Evolutionary conservation across 2,329 filamentous ascomycete genomes (phyloP).

Genomic region (Aspergillus quadricinctus): DNA sequence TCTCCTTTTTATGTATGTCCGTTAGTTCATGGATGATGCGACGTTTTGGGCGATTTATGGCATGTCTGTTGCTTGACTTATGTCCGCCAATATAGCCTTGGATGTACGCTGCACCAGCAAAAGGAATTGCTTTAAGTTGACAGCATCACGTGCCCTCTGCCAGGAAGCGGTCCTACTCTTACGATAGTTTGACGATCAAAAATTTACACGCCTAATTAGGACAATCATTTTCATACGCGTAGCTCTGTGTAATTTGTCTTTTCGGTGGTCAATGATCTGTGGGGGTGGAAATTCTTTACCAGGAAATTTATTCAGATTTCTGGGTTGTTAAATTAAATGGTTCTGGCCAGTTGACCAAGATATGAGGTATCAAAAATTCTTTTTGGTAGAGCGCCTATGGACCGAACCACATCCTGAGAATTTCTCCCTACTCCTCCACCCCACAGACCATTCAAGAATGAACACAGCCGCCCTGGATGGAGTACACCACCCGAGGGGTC

Average conservation of each 20-base stretch:
- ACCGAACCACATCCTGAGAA: background rate
- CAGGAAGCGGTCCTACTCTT: slow-evolving; percentile 30
- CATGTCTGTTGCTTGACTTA: slow-evolving; percentile 19
- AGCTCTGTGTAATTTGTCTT: background rate
- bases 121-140: slow-evolving; percentile 32
- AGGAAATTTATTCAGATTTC: background rate
- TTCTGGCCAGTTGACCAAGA: background rate
- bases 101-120: slow-evolving; percentile 31
- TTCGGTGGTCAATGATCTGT: background rate
- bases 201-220: background rate
- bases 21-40: slow-evolving; percentile 24
- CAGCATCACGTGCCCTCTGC: slow-evolving; percentile 28
- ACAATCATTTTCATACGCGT: background rate
- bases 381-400: background rate
- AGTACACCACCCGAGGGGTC: slow-evolving; percentile 43
- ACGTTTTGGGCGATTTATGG: slow-evolving; percentile 23
- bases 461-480: slow-evolving; percentile 31
- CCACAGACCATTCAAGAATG: slow-evolving; percentile 18
- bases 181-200: slow-evolving; percentile 39
- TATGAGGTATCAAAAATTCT: background rate
- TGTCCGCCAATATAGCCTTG: slow-evolving; percentile 26
- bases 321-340: background rate
- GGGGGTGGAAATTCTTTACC: background rate
- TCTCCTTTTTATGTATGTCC: slow-evolving; percentile 20
- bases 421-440: background rate